Conservation (phyloP, 176 grass and related monocot species). For the Carex cristatella region DNA sequence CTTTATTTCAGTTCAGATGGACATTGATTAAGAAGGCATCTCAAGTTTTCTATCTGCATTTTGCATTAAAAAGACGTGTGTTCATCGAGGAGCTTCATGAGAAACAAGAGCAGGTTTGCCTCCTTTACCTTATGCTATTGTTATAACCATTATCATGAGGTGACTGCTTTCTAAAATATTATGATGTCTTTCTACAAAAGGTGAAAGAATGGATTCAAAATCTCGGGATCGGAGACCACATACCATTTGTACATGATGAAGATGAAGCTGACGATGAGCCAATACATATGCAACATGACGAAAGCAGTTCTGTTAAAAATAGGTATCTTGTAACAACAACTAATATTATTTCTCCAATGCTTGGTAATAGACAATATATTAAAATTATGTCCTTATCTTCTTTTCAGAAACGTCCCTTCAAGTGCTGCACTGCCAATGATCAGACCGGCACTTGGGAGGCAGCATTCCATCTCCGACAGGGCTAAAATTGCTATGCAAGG, state of each 20-base stretch:
- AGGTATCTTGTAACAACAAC: slow-evolving; percentile 39
- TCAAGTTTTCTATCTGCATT: slow-evolving; percentile 89
- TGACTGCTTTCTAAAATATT: slow-evolving; percentile 15
- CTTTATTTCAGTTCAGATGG: slow-evolving; percentile 89
- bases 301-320: slow-evolving; percentile 65
- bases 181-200: slow-evolving; percentile 35
- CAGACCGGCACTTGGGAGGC: slow-evolving; percentile 77
- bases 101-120: slow-evolving; percentile 93
- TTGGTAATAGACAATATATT: slow-evolving; percentile 12
- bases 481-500: slow-evolving; percentile 92
- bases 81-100: slow-evolving; percentile 96
- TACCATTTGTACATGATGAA: slow-evolving; percentile 79
- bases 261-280: slow-evolving; percentile 92
- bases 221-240: slow-evolving; percentile 85
- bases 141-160: background rate
- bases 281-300: slow-evolving; percentile 56
- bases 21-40: slow-evolving; percentile 92
- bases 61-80: slow-evolving; percentile 80
- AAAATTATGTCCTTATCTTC: slow-evolving; percentile 45
- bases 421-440: slow-evolving; percentile 96
- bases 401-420: slow-evolving; percentile 97
- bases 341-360: background rate
- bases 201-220: slow-evolving; percentile 99
- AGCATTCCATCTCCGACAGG: slow-evolving; percentile 88
- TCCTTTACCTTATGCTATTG: background rate